Conservation (phyloP, 768 basidiomycete species). For the Candolleomyces aberdarensis region DNA sequence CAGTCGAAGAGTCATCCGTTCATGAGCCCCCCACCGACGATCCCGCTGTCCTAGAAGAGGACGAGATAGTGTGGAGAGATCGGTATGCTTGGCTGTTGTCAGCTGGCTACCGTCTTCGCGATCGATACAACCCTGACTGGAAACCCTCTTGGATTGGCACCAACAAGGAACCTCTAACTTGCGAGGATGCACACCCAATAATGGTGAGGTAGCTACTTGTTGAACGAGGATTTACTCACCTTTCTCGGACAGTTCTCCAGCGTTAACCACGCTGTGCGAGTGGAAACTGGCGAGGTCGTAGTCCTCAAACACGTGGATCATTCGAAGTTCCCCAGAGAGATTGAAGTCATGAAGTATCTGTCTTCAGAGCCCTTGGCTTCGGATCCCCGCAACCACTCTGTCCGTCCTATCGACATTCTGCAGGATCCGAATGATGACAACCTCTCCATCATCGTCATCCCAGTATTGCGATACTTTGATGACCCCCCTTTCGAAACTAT, state of each 20-base stretch:
- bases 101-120: background rate
- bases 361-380: slow-evolving; percentile 6
- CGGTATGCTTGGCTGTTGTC: background rate
- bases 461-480: slow-evolving; percentile 20
- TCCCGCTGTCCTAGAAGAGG: background rate
- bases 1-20: background rate
- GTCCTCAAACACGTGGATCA: slow-evolving; percentile 23
- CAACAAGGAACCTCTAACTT: background rate
- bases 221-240: background rate
- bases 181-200: background rate
- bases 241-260: background rate
- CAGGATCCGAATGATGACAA: slow-evolving; percentile 18
- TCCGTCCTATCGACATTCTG: slow-evolving; percentile 23
- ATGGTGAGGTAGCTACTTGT: no score
- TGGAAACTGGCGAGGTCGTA: slow-evolving; percentile 12
- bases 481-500: slow-evolving; percentile 29
- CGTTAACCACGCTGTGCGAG: background rate
- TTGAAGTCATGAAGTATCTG: slow-evolving; percentile 24
- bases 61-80: background rate
- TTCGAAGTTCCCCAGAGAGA: slow-evolving; percentile 21
- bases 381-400: slow-evolving; percentile 32
- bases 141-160: background rate
- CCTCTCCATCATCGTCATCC: slow-evolving; percentile 24
- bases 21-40: background rate
- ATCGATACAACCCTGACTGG: background rate